Evolutionary conservation across 2,329 filamentous ascomycete species (phyloP).

Genomic region (Penicillium sclerotigenum): DNA sequence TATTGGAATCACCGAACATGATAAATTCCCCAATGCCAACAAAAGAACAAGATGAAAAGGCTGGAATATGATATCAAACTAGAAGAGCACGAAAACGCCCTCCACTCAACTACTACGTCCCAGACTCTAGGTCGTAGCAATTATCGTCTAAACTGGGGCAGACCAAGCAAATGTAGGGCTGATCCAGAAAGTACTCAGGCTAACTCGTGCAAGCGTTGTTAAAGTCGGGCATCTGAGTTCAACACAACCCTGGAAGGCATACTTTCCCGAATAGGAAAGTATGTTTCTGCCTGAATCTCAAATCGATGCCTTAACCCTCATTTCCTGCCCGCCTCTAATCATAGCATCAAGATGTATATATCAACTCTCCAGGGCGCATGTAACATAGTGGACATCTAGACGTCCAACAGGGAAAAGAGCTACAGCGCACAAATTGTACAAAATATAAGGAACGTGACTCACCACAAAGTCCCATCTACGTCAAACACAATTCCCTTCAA

Average conservation of each 20-base stretch:
- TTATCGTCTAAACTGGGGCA: not conserved
- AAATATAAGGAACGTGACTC: constrained; percentile 32
- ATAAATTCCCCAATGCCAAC: not conserved
- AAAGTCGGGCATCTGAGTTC: not conserved
- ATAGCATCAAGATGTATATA: not conserved
- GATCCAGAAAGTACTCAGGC: not conserved
- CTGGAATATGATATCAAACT: not conserved
- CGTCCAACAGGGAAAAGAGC: not conserved
- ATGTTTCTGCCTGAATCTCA: not conserved
- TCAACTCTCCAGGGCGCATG: not conserved
- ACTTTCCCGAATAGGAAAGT: not conserved
- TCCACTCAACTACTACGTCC: not conserved
- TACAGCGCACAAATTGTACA: not conserved
- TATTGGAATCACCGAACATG: not conserved
- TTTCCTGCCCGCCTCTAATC: not conserved
- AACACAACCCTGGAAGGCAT: not conserved
- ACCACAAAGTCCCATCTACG: constrained; percentile 93
- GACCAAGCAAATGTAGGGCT: not conserved
- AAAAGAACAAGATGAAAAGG: not conserved
- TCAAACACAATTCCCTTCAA: constrained; percentile 74
- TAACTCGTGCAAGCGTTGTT: not conserved
- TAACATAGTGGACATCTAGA: not conserved
- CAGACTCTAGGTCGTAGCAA: not conserved
- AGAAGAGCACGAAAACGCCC: not conserved
- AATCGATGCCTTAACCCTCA: not conserved